Base-by-base conservation (phyloP, 345 rosid genomes). In the Moricandia arvensis region DNA sequence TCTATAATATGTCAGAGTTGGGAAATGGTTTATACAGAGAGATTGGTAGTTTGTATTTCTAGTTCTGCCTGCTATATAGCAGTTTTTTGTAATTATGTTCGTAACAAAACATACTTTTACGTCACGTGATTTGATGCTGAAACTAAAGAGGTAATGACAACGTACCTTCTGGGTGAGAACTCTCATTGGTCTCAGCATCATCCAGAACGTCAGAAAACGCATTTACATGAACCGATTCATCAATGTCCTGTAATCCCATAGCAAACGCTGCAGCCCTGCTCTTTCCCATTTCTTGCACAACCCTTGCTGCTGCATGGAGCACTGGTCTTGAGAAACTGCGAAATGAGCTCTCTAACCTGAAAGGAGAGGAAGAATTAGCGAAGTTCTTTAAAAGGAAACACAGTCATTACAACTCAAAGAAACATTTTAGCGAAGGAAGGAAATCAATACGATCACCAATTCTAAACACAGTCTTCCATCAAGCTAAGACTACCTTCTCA, bases 301-400 rank as follows among this genome's bases (percentile, higher is more conserved):
- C 96, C 82, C 98, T 87, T 77, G 99, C 96, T 10, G 99, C 98
- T 71, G 99, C 98, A 83, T 95, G 99, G 73, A 95, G 96, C 26
- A 89, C 98, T 58, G 99, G 99, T 85, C 99, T 88, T 65, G 99
- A 95, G 87, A 95, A 95, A 86, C 94, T 95, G 70, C 99, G 98
- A 34, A 95, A 92, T 75, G 99, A 93, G 81, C 99, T 92, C 85
- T 95, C 99, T 85, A 95, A 83, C 89, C 99, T 95, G 79, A 75
- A 64, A 47, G 47, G 66, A 59, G 6, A 58, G 58, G 75, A 59
- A 33, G 31, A 71, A 41, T 68, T 49, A 29, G 47, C 30, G 47
- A 75, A 26, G 54, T 58, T 71, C 24, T 49, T 41, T 35, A 6
- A 67, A n/a, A 60, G 15, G n/a, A 49, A 78, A 66, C 30, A 72